Evolutionary conservation across 2,329 filamentous ascomycete species (phyloP), one percentile per base, ranked within the genome.

Genomic region (Talaromyces piceae): DNA sequence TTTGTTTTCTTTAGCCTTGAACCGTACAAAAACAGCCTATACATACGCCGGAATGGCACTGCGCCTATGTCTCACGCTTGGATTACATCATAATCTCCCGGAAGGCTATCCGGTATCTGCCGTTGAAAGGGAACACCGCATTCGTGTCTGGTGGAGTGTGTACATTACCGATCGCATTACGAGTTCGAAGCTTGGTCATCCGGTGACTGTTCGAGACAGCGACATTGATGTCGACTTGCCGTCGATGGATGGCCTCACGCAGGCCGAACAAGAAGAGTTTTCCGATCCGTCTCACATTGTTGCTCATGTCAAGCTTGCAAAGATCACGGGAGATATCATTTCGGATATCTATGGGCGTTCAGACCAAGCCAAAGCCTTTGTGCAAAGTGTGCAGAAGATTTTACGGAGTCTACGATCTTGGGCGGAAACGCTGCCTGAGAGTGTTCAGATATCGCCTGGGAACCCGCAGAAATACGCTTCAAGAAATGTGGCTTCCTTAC

Each of bases 321-420:
- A 31, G 20, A 55, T 55, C 8, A 53, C 51, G 7, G 53, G 53
- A 33, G 53, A 55, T 31, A 55, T 55, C 5, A 55, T 55, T 18
- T 47, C 47, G n/a, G 53, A 55, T 41, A 55, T 55, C 18, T 55
- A 55, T 23, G 53, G 53, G 4, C 51, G 53, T 7, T 44, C 47
- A 12, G 41, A 39, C 16, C 53, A 49, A 20, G 41, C 47, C 28
- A 48, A 53, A 22, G 44, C 51, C 4, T 55, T 55, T 48, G 51
- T 55, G 31, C 53, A 53, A 22, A 55, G 53, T n/a, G 53, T 55
- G 8, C 53, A 55, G 26, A 53, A 53, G 45, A 55, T 55, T n/a
- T 30, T 55, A 45, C 50, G 48, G 13, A 53, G 41, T 41, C 39
- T 55, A 11, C 45, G 51, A n/a, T 51, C 53, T 13, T 55, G 53